These are phyloP conservation scores for Talaromyces verruculosus DNA, from an alignment of 2,329 filamentous ascomycete species.

Conservation along the genomic window DNA sequence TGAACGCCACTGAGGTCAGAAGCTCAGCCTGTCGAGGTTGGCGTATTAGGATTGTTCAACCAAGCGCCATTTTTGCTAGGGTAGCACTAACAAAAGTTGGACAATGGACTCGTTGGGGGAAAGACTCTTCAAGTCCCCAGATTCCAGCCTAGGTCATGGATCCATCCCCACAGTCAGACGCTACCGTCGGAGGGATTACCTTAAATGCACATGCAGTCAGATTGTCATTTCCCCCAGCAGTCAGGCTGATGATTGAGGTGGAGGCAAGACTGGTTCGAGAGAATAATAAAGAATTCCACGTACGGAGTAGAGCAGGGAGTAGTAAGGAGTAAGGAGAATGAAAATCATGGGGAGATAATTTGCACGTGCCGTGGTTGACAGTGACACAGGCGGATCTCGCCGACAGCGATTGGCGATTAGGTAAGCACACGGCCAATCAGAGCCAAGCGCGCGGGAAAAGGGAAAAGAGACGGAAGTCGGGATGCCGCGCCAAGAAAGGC, in stretches of 20 bases:
- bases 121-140: background rate
- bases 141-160: background rate
- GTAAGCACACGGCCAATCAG: background rate
- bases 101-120: background rate
- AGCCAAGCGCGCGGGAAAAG: background rate
- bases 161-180: background rate
- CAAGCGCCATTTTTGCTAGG: background rate
- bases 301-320: background rate
- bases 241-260: background rate
- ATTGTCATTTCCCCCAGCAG: background rate
- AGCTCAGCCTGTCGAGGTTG: background rate
- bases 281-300: background rate
- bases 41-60: background rate
- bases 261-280: background rate
- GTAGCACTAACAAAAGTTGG: background rate
- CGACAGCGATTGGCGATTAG: background rate
- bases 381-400: constrained; percentile 1
- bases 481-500: constrained; percentile 8
- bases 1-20: constrained; percentile 7
- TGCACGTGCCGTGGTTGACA: background rate
- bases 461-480: background rate
- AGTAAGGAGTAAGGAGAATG: background rate
- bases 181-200: constrained; percentile 6
- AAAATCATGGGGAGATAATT: background rate
- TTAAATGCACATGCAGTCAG: background rate